Conservation (phyloP, 371 early-diverging fungal species). For the Ecytonucleospora hepatopenaei region DNA sequence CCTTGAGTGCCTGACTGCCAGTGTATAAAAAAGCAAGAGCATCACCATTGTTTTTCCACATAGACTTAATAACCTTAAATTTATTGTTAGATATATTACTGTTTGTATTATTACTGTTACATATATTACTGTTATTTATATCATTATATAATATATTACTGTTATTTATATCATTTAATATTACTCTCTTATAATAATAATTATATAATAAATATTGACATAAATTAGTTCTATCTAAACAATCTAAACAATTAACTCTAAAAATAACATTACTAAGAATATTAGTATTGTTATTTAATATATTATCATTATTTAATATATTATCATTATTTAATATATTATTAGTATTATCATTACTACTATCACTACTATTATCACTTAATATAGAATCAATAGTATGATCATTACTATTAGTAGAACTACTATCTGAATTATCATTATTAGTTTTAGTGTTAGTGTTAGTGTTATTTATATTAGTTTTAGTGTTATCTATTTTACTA, state of each 20-base stretch:
- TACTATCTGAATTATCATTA: no score
- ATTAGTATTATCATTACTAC: background rate
- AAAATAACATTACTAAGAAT: conserved; percentile 11
- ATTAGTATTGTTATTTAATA: no score
- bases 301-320: no score
- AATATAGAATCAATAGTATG: background rate
- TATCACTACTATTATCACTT: background rate
- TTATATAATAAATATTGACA: conserved; percentile 44
- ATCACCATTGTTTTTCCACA: conserved; percentile 48
- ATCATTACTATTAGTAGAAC: no score
- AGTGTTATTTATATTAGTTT: background rate
- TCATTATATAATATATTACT: no score
- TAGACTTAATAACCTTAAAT: conserved; percentile 13
- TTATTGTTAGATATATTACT: no score
- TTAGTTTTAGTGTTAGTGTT: no score
- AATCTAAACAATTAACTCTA: conserved; percentile 50
- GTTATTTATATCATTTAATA: no score
- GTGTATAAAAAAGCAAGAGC: conserved; percentile 40
- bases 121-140: no score
- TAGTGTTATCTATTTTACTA: background rate
- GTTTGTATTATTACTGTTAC: no score
- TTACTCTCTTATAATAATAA: conserved; percentile 18
- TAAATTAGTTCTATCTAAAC: conserved; percentile 51
- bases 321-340: no score
- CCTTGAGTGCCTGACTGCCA: conserved; percentile 46